phyloP scores from a whole-genome alignment of 1,139 yeast genomes.

The Saccharomyces hybrid region DNA sequence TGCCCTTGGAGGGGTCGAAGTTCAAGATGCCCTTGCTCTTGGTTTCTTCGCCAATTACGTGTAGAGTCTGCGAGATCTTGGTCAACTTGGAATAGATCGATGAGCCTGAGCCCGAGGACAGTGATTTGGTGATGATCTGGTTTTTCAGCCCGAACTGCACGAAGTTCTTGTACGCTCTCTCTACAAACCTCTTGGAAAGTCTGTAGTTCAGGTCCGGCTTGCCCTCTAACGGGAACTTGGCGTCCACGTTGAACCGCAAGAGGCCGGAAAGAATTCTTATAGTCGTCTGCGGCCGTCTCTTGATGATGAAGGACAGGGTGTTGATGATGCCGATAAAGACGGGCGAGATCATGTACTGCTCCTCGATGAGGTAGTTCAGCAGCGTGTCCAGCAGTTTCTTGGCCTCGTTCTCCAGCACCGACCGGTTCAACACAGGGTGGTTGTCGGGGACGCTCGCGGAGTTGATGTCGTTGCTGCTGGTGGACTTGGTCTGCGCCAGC shows the following conservation, averaged over 20 bases:
- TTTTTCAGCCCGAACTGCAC: constrained; percentile 38
- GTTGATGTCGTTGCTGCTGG: constrained; percentile 29
- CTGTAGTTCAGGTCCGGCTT: constrained; percentile 35
- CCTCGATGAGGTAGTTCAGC: constrained; percentile 47
- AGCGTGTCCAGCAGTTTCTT: constrained; percentile 59
- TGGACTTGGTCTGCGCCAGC: constrained; percentile 48
- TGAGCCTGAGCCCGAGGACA: constrained; percentile 14
- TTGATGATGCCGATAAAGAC: constrained; percentile 49
- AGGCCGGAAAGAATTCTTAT: constrained; percentile 39
- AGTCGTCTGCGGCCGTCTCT: constrained; percentile 48
- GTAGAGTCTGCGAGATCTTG: constrained; percentile 30
- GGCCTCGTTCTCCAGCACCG: constrained; percentile 62
- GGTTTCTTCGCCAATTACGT: constrained; percentile 30
- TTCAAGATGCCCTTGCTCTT: constrained; percentile 30
- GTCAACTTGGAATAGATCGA: constrained; percentile 25
- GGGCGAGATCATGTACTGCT: constrained; percentile 47
- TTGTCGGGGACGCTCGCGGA: constrained; percentile 50
- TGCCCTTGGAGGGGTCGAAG: constrained; percentile 20
- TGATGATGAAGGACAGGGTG: constrained; percentile 45
- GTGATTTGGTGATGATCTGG: constrained; percentile 27
- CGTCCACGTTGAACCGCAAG: constrained; percentile 36
- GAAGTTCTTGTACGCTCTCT: constrained; percentile 41
- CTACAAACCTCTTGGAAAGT: constrained; percentile 41
- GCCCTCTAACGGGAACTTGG: constrained; percentile 35
- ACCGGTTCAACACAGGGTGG: constrained; percentile 59